Conservation (phyloP, 257 asterid genomes). For the Paraleonurus japonicus region DNA sequence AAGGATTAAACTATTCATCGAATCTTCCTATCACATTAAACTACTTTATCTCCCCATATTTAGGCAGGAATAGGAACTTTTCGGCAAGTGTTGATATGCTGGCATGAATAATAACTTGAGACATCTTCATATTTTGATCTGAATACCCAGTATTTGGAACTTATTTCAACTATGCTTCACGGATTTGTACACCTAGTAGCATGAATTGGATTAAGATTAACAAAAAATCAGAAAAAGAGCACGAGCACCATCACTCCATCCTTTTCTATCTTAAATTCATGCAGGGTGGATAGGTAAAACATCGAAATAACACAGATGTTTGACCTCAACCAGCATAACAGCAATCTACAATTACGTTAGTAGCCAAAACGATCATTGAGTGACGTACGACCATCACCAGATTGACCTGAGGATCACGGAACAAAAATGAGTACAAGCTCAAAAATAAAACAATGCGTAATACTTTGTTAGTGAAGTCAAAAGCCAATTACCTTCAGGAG, state of each 20-base stretch:
- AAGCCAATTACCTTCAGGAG: slow-evolving; percentile 76
- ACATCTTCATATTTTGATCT: not conserved
- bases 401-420: slow-evolving; percentile 62
- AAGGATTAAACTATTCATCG: too few species aligned
- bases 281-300: slow-evolving; percentile 3
- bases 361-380: slow-evolving; percentile 88
- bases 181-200: slow-evolving; percentile 4
- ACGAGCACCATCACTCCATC: not conserved
- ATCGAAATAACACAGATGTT: not conserved
- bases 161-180: slow-evolving; percentile 18
- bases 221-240: not conserved
- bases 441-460: not conserved
- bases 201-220: not conserved
- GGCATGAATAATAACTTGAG: not conserved
- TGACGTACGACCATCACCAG: slow-evolving; percentile 93
- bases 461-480: slow-evolving; percentile 9
- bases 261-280: not conserved
- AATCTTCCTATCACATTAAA: not conserved
- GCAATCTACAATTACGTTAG: slow-evolving; percentile 23
- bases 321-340: slow-evolving; percentile 12
- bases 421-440: slow-evolving; percentile 13
- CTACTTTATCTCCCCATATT: not conserved
- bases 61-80: not conserved
- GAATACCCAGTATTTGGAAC: not conserved
- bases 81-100: not conserved